Conservation (phyloP, 495 filamentous ascomycete species). For the Trichoderma parareesei region DNA sequence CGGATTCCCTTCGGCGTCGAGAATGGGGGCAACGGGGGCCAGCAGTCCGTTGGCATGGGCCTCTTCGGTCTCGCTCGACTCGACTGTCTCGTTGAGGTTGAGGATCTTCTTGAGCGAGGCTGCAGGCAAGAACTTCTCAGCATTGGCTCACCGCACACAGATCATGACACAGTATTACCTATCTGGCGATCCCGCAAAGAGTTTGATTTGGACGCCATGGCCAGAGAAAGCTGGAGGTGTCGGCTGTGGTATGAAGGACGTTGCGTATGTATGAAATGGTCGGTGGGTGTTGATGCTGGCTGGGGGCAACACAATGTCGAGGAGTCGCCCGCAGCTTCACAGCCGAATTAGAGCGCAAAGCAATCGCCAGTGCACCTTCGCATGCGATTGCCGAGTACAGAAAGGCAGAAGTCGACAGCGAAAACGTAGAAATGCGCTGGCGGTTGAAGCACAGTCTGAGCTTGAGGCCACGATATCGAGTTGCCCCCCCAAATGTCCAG, state of each 20-base stretch:
- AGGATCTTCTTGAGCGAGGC: conserved; percentile 93
- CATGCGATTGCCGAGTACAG: not conserved
- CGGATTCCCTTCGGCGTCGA: conserved; percentile 79
- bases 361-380: not conserved
- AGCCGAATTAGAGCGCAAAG: not conserved
- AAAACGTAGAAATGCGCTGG: not conserved
- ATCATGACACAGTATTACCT: conserved; percentile 42
- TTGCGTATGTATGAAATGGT: not conserved
- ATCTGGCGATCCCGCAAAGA: conserved; percentile 95
- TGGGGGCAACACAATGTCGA: not conserved
- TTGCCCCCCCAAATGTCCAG: not conserved
- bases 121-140: conserved; percentile 31
- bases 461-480: conserved; percentile 10
- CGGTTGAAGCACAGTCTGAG: not conserved
- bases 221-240: not conserved
- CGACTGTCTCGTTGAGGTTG: conserved; percentile 75
- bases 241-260: not conserved
- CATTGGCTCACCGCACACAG: not conserved
- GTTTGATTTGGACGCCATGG: conserved; percentile 65
- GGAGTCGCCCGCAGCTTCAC: not conserved
- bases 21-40: conserved; percentile 65
- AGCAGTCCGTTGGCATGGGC: conserved; percentile 55
- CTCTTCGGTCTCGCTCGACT: conserved; percentile 46
- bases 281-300: not conserved
- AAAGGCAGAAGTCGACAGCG: not conserved